phyloP scores from a whole-genome alignment of 352 stramenopile species.

The Pythium rishiriense region DNA sequence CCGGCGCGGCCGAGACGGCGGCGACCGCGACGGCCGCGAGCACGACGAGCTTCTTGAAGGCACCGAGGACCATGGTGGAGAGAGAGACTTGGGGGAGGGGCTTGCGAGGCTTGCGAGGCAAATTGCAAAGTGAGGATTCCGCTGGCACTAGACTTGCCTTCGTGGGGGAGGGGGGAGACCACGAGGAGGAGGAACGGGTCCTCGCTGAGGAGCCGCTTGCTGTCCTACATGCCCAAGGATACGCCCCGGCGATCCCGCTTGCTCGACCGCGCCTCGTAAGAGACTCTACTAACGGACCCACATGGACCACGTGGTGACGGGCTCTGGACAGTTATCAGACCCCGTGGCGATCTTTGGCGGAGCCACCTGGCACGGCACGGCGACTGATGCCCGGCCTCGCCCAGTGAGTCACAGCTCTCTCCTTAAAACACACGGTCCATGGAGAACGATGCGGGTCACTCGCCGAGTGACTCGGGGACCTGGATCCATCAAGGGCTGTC shows the following conservation, averaged over 20 bases:
- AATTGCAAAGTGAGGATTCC: constrained; percentile 15
- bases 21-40: constrained; percentile 21
- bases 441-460: no score
- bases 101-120: no score
- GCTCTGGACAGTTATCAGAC: not conserved
- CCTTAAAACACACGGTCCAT: no score
- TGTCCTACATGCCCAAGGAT: not conserved
- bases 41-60: constrained; percentile 30
- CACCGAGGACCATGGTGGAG: constrained; percentile 24
- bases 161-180: no score
- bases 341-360: not conserved
- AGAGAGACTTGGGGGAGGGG: constrained; percentile 8
- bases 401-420: no score
- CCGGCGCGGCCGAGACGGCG: constrained; percentile 10
- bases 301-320: not conserved
- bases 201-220: no score
- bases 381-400: no score
- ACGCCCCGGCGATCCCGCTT: not conserved
- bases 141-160: no score
- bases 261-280: not conserved
- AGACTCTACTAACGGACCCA: not conserved
- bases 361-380: not conserved
- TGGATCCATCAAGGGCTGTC: no score
- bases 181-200: no score
- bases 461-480: no score